Conservation (phyloP, 345 rosid species). For the Hibiscus tridactylites region DNA sequence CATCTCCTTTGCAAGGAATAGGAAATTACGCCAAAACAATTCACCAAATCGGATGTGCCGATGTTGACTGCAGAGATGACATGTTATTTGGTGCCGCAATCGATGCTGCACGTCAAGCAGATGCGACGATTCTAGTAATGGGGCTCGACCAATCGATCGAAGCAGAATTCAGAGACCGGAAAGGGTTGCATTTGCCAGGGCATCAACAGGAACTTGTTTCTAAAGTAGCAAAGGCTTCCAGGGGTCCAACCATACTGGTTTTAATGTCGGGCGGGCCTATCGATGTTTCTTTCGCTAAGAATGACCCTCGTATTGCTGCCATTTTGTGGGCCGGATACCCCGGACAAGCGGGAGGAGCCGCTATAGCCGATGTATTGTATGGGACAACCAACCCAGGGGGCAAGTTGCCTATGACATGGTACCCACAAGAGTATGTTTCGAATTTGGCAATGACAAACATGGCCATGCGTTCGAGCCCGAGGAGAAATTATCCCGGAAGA, state of each 20-base stretch:
- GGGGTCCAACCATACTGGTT: slow-evolving; percentile 58
- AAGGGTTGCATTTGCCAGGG: slow-evolving; percentile 65
- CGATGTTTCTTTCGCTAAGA: slow-evolving; percentile 61
- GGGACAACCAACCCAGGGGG: slow-evolving; percentile 83
- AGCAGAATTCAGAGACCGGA: slow-evolving; percentile 70
- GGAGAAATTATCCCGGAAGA: slow-evolving; percentile 64
- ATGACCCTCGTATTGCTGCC: slow-evolving; percentile 36
- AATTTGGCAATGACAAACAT: slow-evolving; percentile 79
- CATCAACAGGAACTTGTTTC: slow-evolving; percentile 65
- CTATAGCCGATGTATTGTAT: slow-evolving; percentile 72
- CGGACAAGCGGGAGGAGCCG: slow-evolving; percentile 82
- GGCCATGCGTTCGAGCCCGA: slow-evolving; percentile 63
- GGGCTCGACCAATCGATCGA: slow-evolving; percentile 89
- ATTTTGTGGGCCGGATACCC: slow-evolving; percentile 96
- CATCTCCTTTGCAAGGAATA: slow-evolving; percentile 69
- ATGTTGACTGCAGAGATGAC: slow-evolving; percentile 55
- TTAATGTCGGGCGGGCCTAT: slow-evolving; percentile 84
- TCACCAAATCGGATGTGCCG: slow-evolving; percentile 50
- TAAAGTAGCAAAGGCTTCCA: slow-evolving; percentile 49
- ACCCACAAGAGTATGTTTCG: slow-evolving; percentile 56
- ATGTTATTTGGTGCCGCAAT: slow-evolving; percentile 43
- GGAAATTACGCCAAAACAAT: slow-evolving; percentile 39
- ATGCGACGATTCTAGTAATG: slow-evolving; percentile 69
- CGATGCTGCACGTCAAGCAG: slow-evolving; percentile 42
- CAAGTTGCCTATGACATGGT: slow-evolving; percentile 87